Base-by-base conservation (phyloP, 2,329 filamentous ascomycete genomes). In the Aspergillus sojae region DNA sequence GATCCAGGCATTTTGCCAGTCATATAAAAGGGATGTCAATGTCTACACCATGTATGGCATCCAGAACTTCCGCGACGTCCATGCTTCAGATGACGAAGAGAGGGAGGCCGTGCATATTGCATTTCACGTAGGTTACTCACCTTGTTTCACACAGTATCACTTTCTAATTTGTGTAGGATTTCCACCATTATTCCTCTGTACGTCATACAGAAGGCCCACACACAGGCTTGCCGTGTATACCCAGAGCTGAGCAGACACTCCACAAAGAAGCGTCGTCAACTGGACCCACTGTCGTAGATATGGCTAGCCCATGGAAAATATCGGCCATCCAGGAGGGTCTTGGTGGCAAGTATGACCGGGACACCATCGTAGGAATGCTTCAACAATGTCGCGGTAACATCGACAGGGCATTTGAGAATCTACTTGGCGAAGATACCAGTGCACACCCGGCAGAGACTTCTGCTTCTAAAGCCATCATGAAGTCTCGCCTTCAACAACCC, bases 111-210 rank as follows among this genome's bases (percentile, higher is more conserved):
- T 86, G 53, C 86, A 89, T 75, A 84, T 89, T 73, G 86, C 86
- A n/a, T 88, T 86, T 68, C 86, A 89, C 70, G 86, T 88, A 82
- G 79, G 85, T 23, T 23, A 28, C 14, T 21, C 7, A 12, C n/a
- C 16, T 19, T 23, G n/a, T 21, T 21, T 7, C 19, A 3, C 9
- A 2, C 1, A 19, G 12, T 9, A 46, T 21, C 39, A 16, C 10
- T 11, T 41, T 55, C 66, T 70, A 58, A 70, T 41, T 19, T 26
- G 60, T 67, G 39, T 72, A 89, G 85, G 82, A 79, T 53, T 89
- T 86, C 80, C 83, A 89, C 71, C 88, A 90, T 72, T 90, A 89
- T 75, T 89, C 87, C 5, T 90, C 88, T 0, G 85, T 91, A 67
- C 84, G 88, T 61, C 86, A 87, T 70, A 75, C 85, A 53, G 76